Base-by-base conservation (phyloP, 768 basidiomycete genomes). In the Calocybe cyanea region DNA sequence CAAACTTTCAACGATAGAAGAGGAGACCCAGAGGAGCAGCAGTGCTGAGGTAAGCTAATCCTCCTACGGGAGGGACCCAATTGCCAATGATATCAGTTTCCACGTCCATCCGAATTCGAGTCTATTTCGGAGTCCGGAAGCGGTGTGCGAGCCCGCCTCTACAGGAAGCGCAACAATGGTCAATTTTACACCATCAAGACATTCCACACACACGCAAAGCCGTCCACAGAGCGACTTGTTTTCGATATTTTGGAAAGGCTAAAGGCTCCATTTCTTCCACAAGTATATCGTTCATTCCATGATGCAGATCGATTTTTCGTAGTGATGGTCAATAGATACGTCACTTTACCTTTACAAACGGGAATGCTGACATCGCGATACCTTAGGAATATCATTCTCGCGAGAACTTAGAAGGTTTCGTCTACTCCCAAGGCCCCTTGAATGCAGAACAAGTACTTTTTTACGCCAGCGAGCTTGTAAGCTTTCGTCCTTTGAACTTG, bases 391-490 rank as follows among this genome's bases (percentile, higher is more conserved):
- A 63, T 43, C 64, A 60, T 50, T 62, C 60, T 17, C 50, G 57
- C 28, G 63, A 63, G 13, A 61, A 52, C 38, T 51, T 76, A 2
- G 36, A 57, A 14, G 58, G 65, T 10, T 54, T 65, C 15, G 49
- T 76, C 15, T 47, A 52, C 17, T 55, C 51, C 2, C 49, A 66
- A 36, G 75, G 71, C 0, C 51, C 63, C 1, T 46, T 79, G 7
- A 52, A 56, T 7, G 56, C 66, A 4, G 58, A 67, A 4, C 63
- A 67, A 11, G 67, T 68, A 1, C 55, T 62, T 14, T 68, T 75
- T 38, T 76, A 73, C 50, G 72, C 73, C 4, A 66, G 70, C 24
- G 78, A 81, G 57, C 57, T 80, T 24, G 78, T 80, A 41, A 49
- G 72, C 54, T 28, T 14, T 19, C 31, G 2, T 21, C 3, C n/a